Evolutionary conservation across 768 basidiomycete genomes (phyloP).

Genomic region (Termitomyces sp.): DNA sequence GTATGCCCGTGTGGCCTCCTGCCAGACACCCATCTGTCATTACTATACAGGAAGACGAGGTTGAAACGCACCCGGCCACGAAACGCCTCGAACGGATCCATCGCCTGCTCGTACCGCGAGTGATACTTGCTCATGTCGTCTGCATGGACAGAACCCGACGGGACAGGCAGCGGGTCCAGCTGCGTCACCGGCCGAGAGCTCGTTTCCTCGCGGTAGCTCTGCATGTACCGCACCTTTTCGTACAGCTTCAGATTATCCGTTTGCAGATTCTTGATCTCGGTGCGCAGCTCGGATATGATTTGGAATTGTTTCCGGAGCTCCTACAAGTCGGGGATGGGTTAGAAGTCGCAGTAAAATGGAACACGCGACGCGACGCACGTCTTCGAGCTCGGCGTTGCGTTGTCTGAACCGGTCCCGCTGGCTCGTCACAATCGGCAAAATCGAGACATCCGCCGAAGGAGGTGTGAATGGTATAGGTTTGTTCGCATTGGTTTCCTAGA

Average conservation of each 20-base stretch:
- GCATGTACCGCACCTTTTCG: constrained; percentile 99
- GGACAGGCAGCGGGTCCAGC: constrained; percentile 59
- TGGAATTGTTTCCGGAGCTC: constrained; percentile 96
- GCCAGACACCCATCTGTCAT: not conserved
- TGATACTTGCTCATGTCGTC: constrained; percentile 89
- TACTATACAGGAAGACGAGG: not conserved
- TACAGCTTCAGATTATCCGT: constrained; percentile 96
- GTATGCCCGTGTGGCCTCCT: constrained; percentile 96
- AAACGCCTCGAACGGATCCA: constrained; percentile 99
- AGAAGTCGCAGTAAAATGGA: too few relatives aligned
- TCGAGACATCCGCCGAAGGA: constrained; percentile 79
- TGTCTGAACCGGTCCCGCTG: constrained; percentile 98
- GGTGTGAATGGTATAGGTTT: constrained; percentile 12
- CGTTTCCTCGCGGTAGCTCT: constrained; percentile 84
- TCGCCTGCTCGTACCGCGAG: constrained; percentile 89
- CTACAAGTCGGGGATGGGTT: constrained; percentile 27
- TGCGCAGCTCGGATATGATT: constrained; percentile 86
- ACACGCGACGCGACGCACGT: constrained; percentile 42
- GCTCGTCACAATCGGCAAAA: constrained; percentile 96
- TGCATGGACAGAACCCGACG: constrained; percentile 23
- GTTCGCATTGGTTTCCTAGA: constrained; percentile 9
- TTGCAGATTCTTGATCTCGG: constrained; percentile 89
- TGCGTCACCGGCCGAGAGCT: constrained; percentile 50
- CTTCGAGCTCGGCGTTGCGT: constrained; percentile 94
- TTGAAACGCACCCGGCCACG: constrained; percentile 72